phyloP scores from a whole-genome alignment of 2,329 filamentous ascomycete genomes.

The Alternaria viburni region DNA sequence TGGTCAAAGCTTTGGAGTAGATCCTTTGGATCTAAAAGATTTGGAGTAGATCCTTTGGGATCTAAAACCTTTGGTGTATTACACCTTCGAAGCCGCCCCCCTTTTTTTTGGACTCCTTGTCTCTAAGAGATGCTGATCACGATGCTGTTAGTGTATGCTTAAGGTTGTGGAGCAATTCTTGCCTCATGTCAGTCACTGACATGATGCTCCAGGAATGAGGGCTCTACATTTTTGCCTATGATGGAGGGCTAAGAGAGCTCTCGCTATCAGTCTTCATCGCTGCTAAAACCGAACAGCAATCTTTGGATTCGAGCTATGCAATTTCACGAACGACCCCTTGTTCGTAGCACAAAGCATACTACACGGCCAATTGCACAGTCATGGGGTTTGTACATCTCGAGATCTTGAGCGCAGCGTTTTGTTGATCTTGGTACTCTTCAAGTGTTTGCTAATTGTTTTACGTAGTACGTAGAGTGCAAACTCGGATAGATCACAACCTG shows the following conservation, averaged over 20 bases:
- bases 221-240: not conserved
- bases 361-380: not conserved
- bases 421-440: not conserved
- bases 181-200: not conserved
- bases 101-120: not conserved
- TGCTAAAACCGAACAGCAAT: not conserved
- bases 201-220: not conserved
- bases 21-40: not conserved
- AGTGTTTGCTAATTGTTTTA: not conserved
- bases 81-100: not conserved
- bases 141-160: not conserved
- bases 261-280: not conserved
- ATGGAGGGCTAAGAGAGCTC: not conserved
- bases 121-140: not conserved
- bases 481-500: not conserved
- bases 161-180: not conserved
- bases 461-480: rapidly evolving
- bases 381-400: not conserved
- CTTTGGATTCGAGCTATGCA: not conserved
- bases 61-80: not conserved
- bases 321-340: rapidly evolving
- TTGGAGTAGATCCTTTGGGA: not conserved
- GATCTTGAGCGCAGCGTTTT: not conserved
- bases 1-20: not conserved
- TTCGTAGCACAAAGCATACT: not conserved